Evolutionary conservation across 2,329 filamentous ascomycete species (phyloP), one percentile per base, ranked within the genome.

Genomic region (Acrocalymma vagum): DNA sequence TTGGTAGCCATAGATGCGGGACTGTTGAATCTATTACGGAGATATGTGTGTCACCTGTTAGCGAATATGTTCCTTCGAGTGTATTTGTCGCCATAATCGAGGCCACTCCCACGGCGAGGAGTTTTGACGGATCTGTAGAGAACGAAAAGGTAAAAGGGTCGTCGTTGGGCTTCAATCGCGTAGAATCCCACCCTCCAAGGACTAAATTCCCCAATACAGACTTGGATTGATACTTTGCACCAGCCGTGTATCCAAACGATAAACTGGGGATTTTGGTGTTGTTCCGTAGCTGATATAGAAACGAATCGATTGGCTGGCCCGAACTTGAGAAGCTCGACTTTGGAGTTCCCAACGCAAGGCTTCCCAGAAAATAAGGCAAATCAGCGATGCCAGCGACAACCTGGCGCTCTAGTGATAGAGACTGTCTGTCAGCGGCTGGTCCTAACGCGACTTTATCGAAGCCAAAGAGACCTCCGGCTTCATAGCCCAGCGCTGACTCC

Each of bases 141-240:
- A 63, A 72, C n/a, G n/a, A n/a, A n/a, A n/a, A n/a, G 1, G 61
- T 62, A 27, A 67, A 65, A 16, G 49, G 47, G 26, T 64, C 61
- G 4, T 44, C 39, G 26, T 61, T 60, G 4, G 58, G 37, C 15
- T 46, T 58, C 44, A 71, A 67, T n/a, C 71, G 65, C 1, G 63
- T 65, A 13, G 59, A 51, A 45, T 76, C 72, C 39, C 72, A 75
- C 5, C 73, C 72, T 11, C 73, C 72, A 4, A 76, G 45, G 2
- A 69, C 63, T 15, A 74, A 55, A 32, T 56, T 71, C 6, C 64
- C 67, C 24, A 62, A 59, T 0, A 64, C 62, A 1, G 59, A 60
- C 29, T 69, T 68, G 15, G n/a, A n/a, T n/a, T 55, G 53, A 40
- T 70, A 69, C 20, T 59, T 57, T 20, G 64, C 65, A 15, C 67